Evolutionary conservation across 2,329 filamentous ascomycete species (phyloP).

Genomic region (Malbranchea cinnamomea): DNA sequence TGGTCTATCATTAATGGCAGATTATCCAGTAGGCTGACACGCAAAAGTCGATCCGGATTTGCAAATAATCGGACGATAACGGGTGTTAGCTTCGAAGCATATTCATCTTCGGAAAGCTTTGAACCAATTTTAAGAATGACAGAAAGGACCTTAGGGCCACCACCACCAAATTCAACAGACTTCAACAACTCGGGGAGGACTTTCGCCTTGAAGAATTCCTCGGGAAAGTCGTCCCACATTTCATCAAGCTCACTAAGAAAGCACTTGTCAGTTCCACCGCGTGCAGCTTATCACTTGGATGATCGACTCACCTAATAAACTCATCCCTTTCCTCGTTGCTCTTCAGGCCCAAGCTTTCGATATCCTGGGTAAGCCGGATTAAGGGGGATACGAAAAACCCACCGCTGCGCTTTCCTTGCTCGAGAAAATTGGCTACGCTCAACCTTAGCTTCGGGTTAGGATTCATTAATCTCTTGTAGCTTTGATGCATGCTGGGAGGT

Average conservation of each 20-base stretch:
- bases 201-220: constrained; percentile 97
- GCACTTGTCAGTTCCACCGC: constrained; percentile 13
- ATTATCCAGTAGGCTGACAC: constrained; percentile 81
- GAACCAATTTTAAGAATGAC: constrained; percentile 82
- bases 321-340: constrained; percentile 67
- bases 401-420: constrained; percentile 67
- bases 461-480: constrained; percentile 79
- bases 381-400: constrained; percentile 87
- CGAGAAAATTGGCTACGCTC: constrained; percentile 71
- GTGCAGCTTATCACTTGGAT: background rate
- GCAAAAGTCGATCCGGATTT: constrained; percentile 81
- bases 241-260: constrained; percentile 55
- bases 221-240: constrained; percentile 83
- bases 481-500: constrained; percentile 74
- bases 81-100: constrained; percentile 67
- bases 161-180: constrained; percentile 94
- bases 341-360: constrained; percentile 86
- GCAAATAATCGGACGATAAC: constrained; percentile 76
- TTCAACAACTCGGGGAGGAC: constrained; percentile 91
- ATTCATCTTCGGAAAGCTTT: constrained; percentile 82
- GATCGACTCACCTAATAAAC: constrained; percentile 52
- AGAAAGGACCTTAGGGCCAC: constrained; percentile 76
- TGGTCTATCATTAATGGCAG: constrained; percentile 84
- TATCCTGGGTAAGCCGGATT: constrained; percentile 81
- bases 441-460: constrained; percentile 78